Evolutionary conservation across 2,329 filamentous ascomycete genomes (phyloP).

Genomic region (Helotiales sp.): DNA sequence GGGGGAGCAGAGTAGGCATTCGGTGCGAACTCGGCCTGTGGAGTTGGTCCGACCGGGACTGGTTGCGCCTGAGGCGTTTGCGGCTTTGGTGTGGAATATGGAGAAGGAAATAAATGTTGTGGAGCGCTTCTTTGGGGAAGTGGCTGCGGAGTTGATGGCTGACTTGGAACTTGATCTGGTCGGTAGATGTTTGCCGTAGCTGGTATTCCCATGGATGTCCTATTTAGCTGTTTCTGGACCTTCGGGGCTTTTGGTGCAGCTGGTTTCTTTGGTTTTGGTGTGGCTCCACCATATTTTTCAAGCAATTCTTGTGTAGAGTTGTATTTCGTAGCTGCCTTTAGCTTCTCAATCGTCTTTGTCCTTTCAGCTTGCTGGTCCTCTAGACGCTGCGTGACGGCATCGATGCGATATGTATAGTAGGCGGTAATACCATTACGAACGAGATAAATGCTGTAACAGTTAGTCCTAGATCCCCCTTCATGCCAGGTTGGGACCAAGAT

Average conservation of each 20-base stretch:
- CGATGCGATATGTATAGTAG: conserved; percentile 83
- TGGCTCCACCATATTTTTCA: conserved; percentile 82
- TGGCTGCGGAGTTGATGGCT: conserved; percentile 38
- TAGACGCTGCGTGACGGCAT: conserved; percentile 69
- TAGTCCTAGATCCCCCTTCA: neutral
- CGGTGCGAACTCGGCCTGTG: conserved; percentile 69
- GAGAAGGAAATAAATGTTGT: conserved; percentile 30
- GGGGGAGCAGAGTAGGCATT: conserved; percentile 62
- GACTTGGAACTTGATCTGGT: conserved; percentile 33
- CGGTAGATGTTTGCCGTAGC: conserved; percentile 67
- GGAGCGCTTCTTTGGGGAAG: conserved; percentile 28
- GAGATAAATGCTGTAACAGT: conserved; percentile 71
- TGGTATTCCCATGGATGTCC: conserved; percentile 61
- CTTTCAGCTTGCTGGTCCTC: conserved; percentile 80
- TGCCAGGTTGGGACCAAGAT: neutral
- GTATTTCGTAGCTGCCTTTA: conserved; percentile 95
- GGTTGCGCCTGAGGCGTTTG: conserved; percentile 22
- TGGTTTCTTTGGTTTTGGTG: conserved; percentile 40
- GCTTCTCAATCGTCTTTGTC: conserved; percentile 85
- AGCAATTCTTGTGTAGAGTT: conserved; percentile 91
- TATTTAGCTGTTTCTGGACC: conserved; percentile 40
- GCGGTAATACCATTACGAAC: conserved; percentile 68
- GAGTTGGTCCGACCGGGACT: conserved; percentile 2
- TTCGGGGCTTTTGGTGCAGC: conserved; percentile 36
- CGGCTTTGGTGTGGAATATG: conserved; percentile 16